These are phyloP conservation scores for Lactarius hatsudake DNA, from an alignment of 768 basidiomycete genomes.

Conservation along the genomic window DNA sequence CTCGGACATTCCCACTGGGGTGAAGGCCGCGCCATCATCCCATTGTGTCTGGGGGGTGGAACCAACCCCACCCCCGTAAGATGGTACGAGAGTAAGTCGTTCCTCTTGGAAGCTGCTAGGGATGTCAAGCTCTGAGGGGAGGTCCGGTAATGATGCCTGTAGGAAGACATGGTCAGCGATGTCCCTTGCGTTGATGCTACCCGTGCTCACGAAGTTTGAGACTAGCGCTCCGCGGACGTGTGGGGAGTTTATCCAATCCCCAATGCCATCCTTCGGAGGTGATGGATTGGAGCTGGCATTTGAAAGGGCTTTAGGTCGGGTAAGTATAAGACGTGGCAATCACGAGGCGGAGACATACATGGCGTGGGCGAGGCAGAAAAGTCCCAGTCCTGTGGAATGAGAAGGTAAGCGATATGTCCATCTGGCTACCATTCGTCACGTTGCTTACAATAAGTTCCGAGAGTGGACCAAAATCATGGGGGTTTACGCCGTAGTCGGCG, in stretches of 20 bases:
- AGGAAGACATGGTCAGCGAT: neutral
- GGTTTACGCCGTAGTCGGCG: neutral
- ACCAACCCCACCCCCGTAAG: neutral
- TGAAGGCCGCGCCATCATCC: neutral
- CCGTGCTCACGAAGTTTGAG: neutral
- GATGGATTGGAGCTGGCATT: neutral
- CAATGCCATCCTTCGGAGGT: neutral
- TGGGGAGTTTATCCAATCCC: too few species aligned
- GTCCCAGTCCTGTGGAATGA: neutral
- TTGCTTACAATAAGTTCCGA: neutral
- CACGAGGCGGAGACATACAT: neutral
- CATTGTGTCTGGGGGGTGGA: neutral
- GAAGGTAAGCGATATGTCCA: neutral
- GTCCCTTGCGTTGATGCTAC: neutral
- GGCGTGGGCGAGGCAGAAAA: neutral
- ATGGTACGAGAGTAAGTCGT: neutral
- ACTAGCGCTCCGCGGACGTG: too few species aligned
- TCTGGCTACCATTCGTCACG: neutral
- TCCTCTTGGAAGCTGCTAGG: neutral
- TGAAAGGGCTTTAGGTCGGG: neutral
- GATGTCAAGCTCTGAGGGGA: neutral
- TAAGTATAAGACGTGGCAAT: neutral
- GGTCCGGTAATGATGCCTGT: neutral
- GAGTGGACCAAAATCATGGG: neutral
- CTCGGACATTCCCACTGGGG: neutral